Percentiles rank a stretch among this genome's conserved stretches.
These are phyloP conservation scores for Heliamphora exappendiculata DNA, from an alignment of 148 eudicot species.

Conservation along the genomic window DNA sequence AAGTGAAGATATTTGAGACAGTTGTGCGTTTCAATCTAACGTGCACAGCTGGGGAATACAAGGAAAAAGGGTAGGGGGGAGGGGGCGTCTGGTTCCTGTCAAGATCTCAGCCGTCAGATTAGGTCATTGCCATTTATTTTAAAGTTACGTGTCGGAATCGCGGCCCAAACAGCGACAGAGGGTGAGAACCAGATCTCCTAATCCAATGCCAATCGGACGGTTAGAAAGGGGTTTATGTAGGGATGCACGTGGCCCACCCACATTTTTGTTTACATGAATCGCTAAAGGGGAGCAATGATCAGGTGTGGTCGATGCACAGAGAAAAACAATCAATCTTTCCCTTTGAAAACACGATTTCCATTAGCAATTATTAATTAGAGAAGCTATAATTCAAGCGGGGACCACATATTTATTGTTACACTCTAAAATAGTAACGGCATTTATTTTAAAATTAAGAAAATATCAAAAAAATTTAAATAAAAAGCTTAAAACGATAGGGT, in stretches of 20 bases:
- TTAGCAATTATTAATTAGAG: background rate
- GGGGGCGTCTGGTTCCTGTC: conserved; percentile 9
- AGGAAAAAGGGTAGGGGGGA: conserved; percentile 9
- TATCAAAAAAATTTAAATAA: background rate
- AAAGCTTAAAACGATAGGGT: no score
- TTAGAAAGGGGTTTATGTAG: background rate
- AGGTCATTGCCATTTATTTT: background rate
- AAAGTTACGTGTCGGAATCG: conserved; percentile 9
- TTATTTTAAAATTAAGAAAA: background rate
- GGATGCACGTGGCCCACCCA: background rate
- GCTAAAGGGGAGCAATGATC: background rate
- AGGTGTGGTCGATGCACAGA: background rate
- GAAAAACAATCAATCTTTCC: background rate
- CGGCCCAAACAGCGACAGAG: background rate
- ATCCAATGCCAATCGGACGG: conserved; percentile 5
- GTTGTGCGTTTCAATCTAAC: conserved; percentile 9
- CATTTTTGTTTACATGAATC: no score
- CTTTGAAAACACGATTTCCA: background rate
- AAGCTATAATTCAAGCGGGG: background rate
- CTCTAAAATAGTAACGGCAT: background rate
- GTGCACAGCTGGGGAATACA: conserved; percentile 5
- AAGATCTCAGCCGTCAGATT: conserved; percentile 27
- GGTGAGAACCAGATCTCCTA: background rate
- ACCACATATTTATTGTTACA: background rate
- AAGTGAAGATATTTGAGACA: conserved; percentile 8